Percentiles rank a stretch among this genome's conserved stretches.
phyloP scores from a whole-genome alignment of 225 moss, liverwort and hornwort genomes.

The Polytrichum commune region DNA sequence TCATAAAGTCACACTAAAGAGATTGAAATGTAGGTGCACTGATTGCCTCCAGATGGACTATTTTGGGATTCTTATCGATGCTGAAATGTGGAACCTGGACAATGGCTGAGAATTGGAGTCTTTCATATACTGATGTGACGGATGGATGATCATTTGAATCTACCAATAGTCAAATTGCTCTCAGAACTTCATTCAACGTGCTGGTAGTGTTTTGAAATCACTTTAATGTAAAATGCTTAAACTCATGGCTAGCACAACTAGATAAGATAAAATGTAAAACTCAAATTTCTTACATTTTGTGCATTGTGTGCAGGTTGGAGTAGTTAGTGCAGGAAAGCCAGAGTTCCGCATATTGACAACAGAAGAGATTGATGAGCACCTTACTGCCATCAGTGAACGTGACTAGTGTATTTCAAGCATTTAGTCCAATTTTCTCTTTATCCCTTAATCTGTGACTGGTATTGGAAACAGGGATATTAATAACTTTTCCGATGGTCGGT shows the following conservation, averaged over 20 bases:
- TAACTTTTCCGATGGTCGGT: no score
- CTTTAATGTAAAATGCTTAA: no score
- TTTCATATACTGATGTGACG: conserved; percentile 14
- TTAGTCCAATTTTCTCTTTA: conserved; percentile 2
- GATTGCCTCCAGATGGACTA: conserved; percentile 29
- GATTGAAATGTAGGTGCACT: conserved; percentile 18
- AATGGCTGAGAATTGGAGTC: conserved; percentile 12
- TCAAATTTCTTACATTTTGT: no score
- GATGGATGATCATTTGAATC: conserved; percentile 17
- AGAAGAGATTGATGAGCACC: conserved; percentile 63
- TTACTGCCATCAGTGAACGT: conserved; percentile 61
- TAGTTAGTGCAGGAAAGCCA: conserved; percentile 40
- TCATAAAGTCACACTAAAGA: background rate
- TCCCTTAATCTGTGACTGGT: background rate
- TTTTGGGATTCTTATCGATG: conserved; percentile 20
- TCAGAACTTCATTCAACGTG: no score
- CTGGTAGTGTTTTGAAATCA: no score
- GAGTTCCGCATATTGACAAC: conserved; percentile 45
- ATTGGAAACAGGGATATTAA: background rate
- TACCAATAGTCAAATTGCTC: conserved; percentile 10
- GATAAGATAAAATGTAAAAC: no score
- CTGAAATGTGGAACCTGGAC: conserved; percentile 29
- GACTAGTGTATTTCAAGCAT: conserved; percentile 26
- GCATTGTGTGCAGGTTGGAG: conserved; percentile 39
- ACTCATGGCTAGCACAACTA: no score